phyloP scores from a whole-genome alignment of 2,329 filamentous ascomycete genomes.

The Apiospora marii region DNA sequence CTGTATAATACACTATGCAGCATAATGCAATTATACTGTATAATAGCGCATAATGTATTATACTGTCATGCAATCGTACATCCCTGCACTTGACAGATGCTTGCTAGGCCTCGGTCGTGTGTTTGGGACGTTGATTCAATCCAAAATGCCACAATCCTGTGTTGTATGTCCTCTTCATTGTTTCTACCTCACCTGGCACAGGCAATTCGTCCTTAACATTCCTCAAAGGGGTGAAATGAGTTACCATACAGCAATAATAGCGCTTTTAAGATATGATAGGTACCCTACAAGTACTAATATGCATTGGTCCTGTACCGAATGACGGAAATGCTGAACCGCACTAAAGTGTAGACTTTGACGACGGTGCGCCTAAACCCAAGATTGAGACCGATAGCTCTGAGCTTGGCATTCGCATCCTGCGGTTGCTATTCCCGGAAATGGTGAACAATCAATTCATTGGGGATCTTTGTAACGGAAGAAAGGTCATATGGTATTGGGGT shows the following conservation, averaged over 20 bases:
- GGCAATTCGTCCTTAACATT: neutral
- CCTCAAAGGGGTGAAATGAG: no score
- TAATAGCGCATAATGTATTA: no score
- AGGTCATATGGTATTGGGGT: neutral
- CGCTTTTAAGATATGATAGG: neutral
- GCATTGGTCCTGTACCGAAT: neutral
- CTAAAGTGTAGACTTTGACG: neutral
- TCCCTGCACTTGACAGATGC: neutral
- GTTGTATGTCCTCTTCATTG: neutral
- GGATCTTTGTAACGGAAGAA: no score
- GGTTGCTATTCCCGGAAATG: neutral
- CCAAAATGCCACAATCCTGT: neutral
- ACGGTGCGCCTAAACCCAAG: neutral
- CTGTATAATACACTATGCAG: no score
- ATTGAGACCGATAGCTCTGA: neutral
- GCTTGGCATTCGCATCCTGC: neutral
- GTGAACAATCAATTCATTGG: accelerated
- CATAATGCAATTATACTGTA: no score
- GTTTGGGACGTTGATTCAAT: neutral
- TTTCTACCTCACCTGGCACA: neutral
- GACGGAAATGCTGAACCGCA: neutral
- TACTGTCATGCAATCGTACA: no score
- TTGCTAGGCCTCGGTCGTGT: neutral
- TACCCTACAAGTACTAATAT: neutral
- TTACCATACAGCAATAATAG: neutral